Evolutionary conservation across 441 rosid species (phyloP).

Genomic region (Viola pubescens): DNA sequence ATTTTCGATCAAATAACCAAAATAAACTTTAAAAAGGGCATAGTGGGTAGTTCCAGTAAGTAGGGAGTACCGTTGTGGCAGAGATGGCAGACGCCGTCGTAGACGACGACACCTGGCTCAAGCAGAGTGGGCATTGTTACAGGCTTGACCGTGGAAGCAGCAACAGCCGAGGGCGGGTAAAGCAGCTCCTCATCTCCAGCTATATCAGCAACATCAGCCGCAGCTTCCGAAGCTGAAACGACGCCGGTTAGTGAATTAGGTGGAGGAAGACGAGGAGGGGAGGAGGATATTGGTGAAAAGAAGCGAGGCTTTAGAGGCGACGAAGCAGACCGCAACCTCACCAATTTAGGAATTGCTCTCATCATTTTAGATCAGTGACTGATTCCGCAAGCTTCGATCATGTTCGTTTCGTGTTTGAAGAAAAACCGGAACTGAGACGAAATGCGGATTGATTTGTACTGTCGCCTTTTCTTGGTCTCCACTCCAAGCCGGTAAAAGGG

Average conservation of each 20-base stretch:
- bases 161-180: slow-evolving; percentile 13
- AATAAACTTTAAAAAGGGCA: background rate
- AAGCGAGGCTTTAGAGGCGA: slow-evolving; percentile 6
- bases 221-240: slow-evolving; percentile 23
- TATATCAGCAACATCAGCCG: slow-evolving; percentile 23
- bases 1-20: background rate
- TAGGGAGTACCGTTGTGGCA: slow-evolving; percentile 61
- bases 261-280: slow-evolving; percentile 4
- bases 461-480: no score
- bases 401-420: no score
- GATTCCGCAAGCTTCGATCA: no score
- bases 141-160: slow-evolving; percentile 29
- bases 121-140: slow-evolving; percentile 36
- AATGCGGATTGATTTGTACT: no score
- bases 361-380: no score
- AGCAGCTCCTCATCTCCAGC: no score
- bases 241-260: slow-evolving; percentile 16
- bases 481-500: no score
- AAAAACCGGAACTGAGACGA: no score
- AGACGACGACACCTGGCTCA: slow-evolving; percentile 85
- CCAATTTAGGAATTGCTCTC: no score
- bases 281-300: slow-evolving; percentile 5
- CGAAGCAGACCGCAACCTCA: background rate
- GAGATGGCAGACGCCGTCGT: slow-evolving; percentile 92
- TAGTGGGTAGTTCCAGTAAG: background rate